These are phyloP conservation scores for Tulasnella sp. DNA, from an alignment of 768 basidiomycete genomes.

Conservation along the genomic window DNA sequence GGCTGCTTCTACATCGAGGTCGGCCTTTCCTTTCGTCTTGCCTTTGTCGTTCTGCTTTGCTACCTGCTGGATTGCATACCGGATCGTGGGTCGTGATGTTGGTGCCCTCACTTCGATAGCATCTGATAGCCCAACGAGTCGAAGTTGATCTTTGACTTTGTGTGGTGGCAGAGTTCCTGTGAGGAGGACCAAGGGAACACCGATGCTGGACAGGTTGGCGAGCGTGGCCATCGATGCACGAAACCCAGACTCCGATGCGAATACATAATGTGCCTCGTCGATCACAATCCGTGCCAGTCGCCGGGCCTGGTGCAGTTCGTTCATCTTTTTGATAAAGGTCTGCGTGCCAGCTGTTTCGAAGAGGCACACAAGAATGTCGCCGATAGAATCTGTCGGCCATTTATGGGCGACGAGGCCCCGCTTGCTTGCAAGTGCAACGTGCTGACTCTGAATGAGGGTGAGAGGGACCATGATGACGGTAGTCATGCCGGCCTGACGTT, in stretches of 20 bases:
- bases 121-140: background rate
- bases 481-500: background rate
- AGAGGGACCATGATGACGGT: background rate
- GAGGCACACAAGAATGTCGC: background rate
- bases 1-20: background rate
- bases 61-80: background rate
- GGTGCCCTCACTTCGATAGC: background rate
- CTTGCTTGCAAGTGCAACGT: background rate
- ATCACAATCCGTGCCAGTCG: background rate
- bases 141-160: background rate
- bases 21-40: no score
- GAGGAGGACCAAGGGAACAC: background rate
- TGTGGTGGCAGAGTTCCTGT: background rate
- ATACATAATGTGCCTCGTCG: background rate
- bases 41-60: no score
- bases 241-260: background rate
- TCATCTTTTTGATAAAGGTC: background rate
- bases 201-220: background rate
- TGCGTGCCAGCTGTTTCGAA: background rate
- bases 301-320: background rate
- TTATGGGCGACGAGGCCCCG: background rate
- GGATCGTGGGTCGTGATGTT: background rate
- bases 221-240: background rate
- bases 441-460: background rate
- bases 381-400: background rate